A percentile compares a stretch with the other conserved stretches of the same genome.
These are phyloP conservation scores for Apiotrichum laibachii DNA, from an alignment of 1,284 basidiomycete species.

Conservation along the genomic window DNA sequence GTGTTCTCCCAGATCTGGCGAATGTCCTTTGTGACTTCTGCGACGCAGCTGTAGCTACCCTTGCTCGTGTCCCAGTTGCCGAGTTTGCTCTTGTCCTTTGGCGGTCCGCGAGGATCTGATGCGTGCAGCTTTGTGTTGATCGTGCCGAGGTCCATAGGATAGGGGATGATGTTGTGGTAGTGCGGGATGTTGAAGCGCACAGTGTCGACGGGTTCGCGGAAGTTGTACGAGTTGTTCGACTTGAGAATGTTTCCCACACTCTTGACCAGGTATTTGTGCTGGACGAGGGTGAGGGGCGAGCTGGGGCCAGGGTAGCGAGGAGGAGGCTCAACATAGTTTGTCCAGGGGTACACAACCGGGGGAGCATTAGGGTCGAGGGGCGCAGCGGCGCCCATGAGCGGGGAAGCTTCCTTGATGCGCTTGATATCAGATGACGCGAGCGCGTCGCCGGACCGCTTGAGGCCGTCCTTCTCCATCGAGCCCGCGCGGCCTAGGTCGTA, in stretches of 20 bases:
- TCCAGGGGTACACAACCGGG: constrained; percentile 22
- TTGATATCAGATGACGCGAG: constrained; percentile 36
- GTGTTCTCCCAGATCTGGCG: constrained; percentile 86
- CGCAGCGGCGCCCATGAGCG: background rate
- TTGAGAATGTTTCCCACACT: constrained; percentile 83
- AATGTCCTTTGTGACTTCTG: constrained; percentile 79
- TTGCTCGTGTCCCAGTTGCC: constrained; percentile 54
- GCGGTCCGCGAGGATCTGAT: constrained; percentile 61
- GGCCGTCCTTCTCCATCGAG: constrained; percentile 11
- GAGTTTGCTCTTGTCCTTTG: constrained; percentile 59
- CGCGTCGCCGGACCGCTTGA: constrained; percentile 42
- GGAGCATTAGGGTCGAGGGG: constrained; percentile 11
- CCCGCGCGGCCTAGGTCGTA: constrained; percentile 17
- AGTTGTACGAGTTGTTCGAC: constrained; percentile 69
- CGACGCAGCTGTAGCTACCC: constrained; percentile 68
- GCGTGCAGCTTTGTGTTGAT: constrained; percentile 81
- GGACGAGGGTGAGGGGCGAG: constrained; percentile 54
- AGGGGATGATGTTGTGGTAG: constrained; percentile 80
- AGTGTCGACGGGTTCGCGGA: constrained; percentile 86
- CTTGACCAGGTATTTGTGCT: constrained; percentile 77
- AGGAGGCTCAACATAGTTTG: constrained; percentile 37
- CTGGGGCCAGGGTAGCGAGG: constrained; percentile 41
- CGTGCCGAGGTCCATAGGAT: constrained; percentile 94
- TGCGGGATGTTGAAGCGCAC: constrained; percentile 86
- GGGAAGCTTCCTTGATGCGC: constrained; percentile 33